Base-by-base conservation (phyloP, 2,329 filamentous ascomycete species). In the Penicillium fuscoglaucum region DNA sequence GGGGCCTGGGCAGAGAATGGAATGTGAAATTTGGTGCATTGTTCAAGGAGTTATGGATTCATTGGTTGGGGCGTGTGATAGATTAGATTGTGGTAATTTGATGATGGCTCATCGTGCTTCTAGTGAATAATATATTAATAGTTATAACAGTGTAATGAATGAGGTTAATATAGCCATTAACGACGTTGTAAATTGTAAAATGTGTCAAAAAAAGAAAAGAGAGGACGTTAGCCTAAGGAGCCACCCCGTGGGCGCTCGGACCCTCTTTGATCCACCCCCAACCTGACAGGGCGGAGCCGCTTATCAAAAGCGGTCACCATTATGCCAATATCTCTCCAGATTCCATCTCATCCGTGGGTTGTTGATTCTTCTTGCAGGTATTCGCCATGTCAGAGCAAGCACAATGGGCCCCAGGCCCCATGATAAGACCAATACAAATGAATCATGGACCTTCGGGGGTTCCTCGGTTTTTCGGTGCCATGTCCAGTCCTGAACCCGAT, bases 11-110 rank as follows among this genome's bases (percentile, higher is more conserved):
- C 24, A 29, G 17, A 24, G 35, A 53, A 35, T 58, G 55, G 28
- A 41, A 57, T 47, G 28, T 41, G 15, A 35, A 57, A 57, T 37
- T 35, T 41, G 26, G 29, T 52, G 49, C 55, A 48, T 47, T 52
- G 17, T 29, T 37, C 9, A 33, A 19, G 24, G 31, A 46, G 45
- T 39, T 5, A 33, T 9, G 33, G 26, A 19, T 19, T 33, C 37
- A 53, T 37, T 51, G 45, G 26, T 41, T 19, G 21, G 50, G 15
- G 51, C 10, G 8, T 28, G 19, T 37, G 29, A 53, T 53, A 53
- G 29, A 53, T 21, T 46, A 47, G 41, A 47, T 35, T 10, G 9
- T 51, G 39, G 37, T 53, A 53, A 46, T 46, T 46, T 53, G 40
- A 37, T 53, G 40, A 43, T 43, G 26, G 39, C 26, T n/a, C 37